Percentiles rank a stretch among this genome's conserved stretches.
These are phyloP conservation scores for Blastocystis sp. DNA, from an alignment of 352 stramenopile species.

Conservation along the genomic window DNA sequence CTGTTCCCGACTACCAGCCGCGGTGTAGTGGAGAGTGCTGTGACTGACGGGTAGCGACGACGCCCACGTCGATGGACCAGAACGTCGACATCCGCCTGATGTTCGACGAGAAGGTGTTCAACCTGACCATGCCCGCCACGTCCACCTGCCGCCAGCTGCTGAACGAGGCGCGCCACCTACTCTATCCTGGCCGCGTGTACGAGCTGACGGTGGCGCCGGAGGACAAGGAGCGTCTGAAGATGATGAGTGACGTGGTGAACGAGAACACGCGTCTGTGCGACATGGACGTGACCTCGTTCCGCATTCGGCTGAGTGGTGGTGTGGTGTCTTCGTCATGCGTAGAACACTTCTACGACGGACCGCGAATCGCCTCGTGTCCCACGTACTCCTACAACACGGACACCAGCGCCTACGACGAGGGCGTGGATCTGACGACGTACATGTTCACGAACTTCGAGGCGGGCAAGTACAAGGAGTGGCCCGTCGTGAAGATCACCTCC, in stretches of 20 bases:
- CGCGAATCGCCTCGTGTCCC: conserved; percentile 21
- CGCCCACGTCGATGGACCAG: conserved; percentile 14
- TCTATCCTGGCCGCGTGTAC: conserved; percentile 59
- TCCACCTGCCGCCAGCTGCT: conserved; percentile 60
- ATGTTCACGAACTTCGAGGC: conserved; percentile 67
- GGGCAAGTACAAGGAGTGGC: conserved; percentile 53
- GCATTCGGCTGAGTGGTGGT: conserved; percentile 30
- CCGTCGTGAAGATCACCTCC: conserved; percentile 4
- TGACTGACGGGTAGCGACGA: neutral
- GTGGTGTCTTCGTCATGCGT: neutral
- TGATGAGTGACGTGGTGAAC: conserved; percentile 71
- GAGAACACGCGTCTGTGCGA: conserved; percentile 40
- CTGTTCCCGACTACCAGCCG: conserved; percentile 62
- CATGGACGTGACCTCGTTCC: conserved; percentile 45
- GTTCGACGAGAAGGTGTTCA: conserved; percentile 64
- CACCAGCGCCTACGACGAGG: neutral
- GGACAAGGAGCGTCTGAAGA: conserved; percentile 68
- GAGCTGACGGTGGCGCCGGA: conserved; percentile 55
- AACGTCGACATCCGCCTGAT: conserved; percentile 17
- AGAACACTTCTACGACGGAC: conserved; percentile 55
- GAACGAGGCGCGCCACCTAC: conserved; percentile 3
- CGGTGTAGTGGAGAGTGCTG: neutral
- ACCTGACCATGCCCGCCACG: neutral
- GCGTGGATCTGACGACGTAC: conserved; percentile 13
- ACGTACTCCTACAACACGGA: conserved; percentile 51